These are phyloP conservation scores for Bothriochloa decipiens DNA, from an alignment of 176 grass and related monocot species.

Conservation along the genomic window DNA sequence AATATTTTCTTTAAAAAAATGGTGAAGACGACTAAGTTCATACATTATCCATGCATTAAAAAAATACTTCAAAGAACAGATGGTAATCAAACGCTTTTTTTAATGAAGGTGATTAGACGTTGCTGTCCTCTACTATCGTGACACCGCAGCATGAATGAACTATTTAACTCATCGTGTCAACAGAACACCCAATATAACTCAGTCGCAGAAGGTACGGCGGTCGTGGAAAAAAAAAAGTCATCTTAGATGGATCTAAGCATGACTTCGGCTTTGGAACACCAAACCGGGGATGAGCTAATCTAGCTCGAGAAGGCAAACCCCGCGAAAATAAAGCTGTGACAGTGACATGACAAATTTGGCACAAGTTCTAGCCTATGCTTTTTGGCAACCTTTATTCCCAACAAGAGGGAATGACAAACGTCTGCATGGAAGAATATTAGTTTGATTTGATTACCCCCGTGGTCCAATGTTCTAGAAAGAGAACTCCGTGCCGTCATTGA, in stretches of 20 bases:
- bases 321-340: slow-evolving; percentile 31
- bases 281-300: slow-evolving; percentile 2
- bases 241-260: slow-evolving; percentile 8
- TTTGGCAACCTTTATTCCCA: slow-evolving; percentile 18
- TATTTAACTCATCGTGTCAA: background rate
- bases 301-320: slow-evolving; percentile 11
- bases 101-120: background rate
- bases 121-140: background rate
- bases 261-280: slow-evolving; percentile 14
- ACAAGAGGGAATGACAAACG: slow-evolving; percentile 22
- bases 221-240: background rate
- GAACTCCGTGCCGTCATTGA: background rate
- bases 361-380: slow-evolving; percentile 15
- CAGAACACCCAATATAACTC: slow-evolving; percentile 20
- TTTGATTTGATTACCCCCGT: background rate
- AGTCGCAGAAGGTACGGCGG: slow-evolving; percentile 1
- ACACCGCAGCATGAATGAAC: background rate
- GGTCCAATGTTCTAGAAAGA: background rate
- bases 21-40: background rate
- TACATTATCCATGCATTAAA: background rate
- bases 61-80: background rate
- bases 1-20: background rate
- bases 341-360: slow-evolving; percentile 31
- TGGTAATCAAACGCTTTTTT: background rate
- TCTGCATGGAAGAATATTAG: background rate